Base-by-base conservation (phyloP, 352 stramenopile species). In the Plasmopara halstedii region DNA sequence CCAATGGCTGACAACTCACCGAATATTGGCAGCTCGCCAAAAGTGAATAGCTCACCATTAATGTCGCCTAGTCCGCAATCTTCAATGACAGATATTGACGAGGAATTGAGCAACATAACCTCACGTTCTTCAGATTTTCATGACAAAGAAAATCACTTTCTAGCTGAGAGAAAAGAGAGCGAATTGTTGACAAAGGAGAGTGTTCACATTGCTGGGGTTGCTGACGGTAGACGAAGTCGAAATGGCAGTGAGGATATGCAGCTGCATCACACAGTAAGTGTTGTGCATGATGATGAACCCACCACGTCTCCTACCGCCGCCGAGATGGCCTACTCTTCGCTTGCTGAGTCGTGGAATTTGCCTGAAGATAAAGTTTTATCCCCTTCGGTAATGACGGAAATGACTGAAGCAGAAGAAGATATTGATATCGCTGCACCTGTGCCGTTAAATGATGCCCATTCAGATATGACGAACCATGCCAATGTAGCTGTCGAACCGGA, bases 321-420 rank as follows among this genome's bases (percentile, higher is more conserved):
- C 20, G 57, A 58, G 7, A 14, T 15, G n/a, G 53, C 45, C 11
- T 44, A 64, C 43, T 42, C 67, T 15, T 70, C 56, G n/a, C 56
- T 56, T 21, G 67, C 51, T 14, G 61, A 67, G 34, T 44, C 56
- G 8, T 70, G 56, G 56, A 56, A 64, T 50, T 31, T 67, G 9
- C 61, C 56, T 42, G 61, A 70, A 20, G n/a, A n/a, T n/a, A 47
- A 56, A 2, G 38, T 64, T 11, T 46, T 46, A 41, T 64, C 52
- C 5, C 52, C 61, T 5, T 57, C 35, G 32, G 53, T 48, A 38
- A 54, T 56, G 39, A 35, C 37, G 19, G 48, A 44, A 14, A 19
- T 44, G 31, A 46, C 58, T 36, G 36, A 22, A 9, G 21, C 41
- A 21, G 41, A 56, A n/a, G 44, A 48, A 48, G 37, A 57, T 31